A percentile compares a stretch with the other conserved stretches of the same genome.
These are phyloP conservation scores for Aspergillus sp. DNA, from an alignment of 2,329 filamentous ascomycete species.

Conservation along the genomic window DNA sequence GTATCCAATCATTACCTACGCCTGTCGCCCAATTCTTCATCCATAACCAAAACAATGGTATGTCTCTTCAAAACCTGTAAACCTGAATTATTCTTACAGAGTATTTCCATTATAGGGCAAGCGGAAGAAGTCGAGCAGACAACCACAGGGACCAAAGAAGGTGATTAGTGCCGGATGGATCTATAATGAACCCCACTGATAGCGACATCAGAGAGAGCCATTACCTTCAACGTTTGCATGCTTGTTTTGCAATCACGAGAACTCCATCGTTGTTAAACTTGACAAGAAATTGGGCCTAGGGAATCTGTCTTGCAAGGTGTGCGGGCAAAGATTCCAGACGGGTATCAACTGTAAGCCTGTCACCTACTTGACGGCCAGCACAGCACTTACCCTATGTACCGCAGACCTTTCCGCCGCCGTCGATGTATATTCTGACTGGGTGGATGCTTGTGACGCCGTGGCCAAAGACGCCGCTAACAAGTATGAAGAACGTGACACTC, in stretches of 20 bases:
- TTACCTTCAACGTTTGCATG: conserved; percentile 79
- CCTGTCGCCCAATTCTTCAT: background rate
- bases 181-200: conserved; percentile 7
- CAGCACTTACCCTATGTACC: background rate
- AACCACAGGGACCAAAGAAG: conserved; percentile 76
- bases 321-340: conserved; percentile 88
- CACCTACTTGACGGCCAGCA: background rate
- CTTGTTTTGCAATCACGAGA: conserved; percentile 97
- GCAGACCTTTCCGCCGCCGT: conserved; percentile 81
- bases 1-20: background rate
- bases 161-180: conserved; percentile 38
- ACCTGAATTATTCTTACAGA: background rate
- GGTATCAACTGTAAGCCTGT: conserved; percentile 72
- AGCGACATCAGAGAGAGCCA: conserved; percentile 34
- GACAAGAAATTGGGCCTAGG: conserved; percentile 90
- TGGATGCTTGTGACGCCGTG: conserved; percentile 80
- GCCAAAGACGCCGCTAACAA: conserved; percentile 52
- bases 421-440: conserved; percentile 97
- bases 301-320: conserved; percentile 81
- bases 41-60: conserved; percentile 5
- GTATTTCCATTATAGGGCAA: conserved; percentile 59
- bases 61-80: background rate
- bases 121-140: conserved; percentile 78
- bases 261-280: conserved; percentile 80
- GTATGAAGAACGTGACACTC: conserved; percentile 20